These are phyloP conservation scores for Eremothecium coryli DNA, from an alignment of 1,139 yeast genomes.

Conservation along the genomic window DNA sequence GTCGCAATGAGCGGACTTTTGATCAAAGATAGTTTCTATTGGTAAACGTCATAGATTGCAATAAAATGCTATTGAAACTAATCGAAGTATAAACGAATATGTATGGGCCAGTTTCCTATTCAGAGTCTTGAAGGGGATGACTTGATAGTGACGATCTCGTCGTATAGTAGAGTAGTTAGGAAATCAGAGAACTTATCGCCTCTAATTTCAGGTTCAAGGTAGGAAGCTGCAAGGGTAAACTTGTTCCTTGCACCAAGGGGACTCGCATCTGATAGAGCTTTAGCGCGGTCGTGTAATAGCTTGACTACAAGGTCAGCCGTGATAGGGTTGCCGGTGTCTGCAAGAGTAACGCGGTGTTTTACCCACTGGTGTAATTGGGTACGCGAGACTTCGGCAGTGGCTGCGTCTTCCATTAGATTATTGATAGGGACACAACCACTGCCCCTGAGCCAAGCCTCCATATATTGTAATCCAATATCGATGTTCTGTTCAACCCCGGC, in stretches of 20 bases:
- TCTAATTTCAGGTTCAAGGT: conserved; percentile 58
- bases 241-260: conserved; percentile 41
- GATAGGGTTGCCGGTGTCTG: conserved; percentile 50
- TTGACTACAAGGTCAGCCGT: conserved; percentile 50
- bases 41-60: too few relatives aligned
- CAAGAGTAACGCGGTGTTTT: conserved; percentile 51
- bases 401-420: conserved; percentile 82
- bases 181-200: conserved; percentile 67
- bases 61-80: too few relatives aligned
- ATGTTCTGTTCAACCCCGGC: conserved; percentile 63
- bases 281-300: conserved; percentile 55
- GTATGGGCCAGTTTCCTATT: too few relatives aligned
- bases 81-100: too few relatives aligned
- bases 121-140: too few relatives aligned
- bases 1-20: too few relatives aligned
- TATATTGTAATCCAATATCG: conserved; percentile 66
- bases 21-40: too few relatives aligned
- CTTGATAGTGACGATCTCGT: conserved; percentile 52
- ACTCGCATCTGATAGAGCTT: conserved; percentile 37
- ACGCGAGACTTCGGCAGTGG: conserved; percentile 80
- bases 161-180: conserved; percentile 62
- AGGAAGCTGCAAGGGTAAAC: conserved; percentile 44
- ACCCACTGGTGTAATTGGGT: conserved; percentile 80
- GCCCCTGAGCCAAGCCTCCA: conserved; percentile 81
- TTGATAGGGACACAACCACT: conserved; percentile 80